Evolutionary conservation across 1,284 basidiomycete genomes (phyloP), one percentile per base, ranked within the genome.

Genomic region (Rhodotorula sp.): DNA sequence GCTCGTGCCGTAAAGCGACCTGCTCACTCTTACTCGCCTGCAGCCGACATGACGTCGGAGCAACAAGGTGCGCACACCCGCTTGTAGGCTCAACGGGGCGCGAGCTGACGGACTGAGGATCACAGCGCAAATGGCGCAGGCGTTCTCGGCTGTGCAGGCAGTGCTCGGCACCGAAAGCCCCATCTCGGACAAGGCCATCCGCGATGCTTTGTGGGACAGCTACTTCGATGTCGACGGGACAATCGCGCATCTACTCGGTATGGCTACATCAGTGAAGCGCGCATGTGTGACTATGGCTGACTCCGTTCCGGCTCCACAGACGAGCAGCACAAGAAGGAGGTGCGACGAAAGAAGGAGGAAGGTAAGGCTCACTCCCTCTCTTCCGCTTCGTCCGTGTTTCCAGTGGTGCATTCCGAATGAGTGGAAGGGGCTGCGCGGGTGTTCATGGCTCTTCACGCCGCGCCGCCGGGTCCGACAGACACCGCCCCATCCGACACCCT

Each of bases 221-320:
- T 92, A 91, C 82, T 98, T 97, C 78, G 89, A 97, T 78, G 86
- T 91, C 25, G 88, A 92, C 54, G 86, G 89, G 78, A 88, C 91
- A 10, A 83, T 95, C 21, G 82, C 87, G 52, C 91, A 88, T 86
- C 84, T 93, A 41, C 77, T 90, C 45, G 82, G 82, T 77, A 48
- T 27, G 73, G 61, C 2, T 41, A 12, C n/a, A 4, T 55, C 1
- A 2, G 9, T 17, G 50, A 12, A 55, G 17, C 7, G 21, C 41
- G 8, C 12, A 13, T 14, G 27, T 4, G 17, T 5, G 7, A 74
- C 58, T 65, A 41, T 62, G 42, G 17, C 45, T 23, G 9, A 75
- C 59, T 64, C 44, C 59, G 44, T 14, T 21, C 13, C 14, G 9
- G 34, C 19, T n/a, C 9, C 10, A 49, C 68, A 77, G 77, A 77